These are phyloP conservation scores for Aspergillus bertholletiae DNA, from an alignment of 495 filamentous ascomycete species.

Conservation along the genomic window DNA sequence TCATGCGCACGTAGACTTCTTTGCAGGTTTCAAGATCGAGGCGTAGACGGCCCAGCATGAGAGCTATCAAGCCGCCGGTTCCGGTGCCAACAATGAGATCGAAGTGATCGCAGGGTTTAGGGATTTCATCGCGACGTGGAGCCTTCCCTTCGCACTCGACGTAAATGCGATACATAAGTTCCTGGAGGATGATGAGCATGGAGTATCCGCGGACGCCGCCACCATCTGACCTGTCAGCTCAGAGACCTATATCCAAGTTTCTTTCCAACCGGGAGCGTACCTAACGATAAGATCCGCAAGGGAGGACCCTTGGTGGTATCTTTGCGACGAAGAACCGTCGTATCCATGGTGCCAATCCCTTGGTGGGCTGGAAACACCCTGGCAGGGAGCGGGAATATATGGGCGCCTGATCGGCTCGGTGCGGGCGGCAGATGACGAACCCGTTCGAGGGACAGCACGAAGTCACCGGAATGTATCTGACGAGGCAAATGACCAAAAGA, in stretches of 20 bases:
- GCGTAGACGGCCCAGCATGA: slow-evolving; percentile 91
- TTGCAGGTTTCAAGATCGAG: slow-evolving; percentile 95
- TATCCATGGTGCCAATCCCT: slow-evolving; percentile 24
- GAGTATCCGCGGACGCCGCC: slow-evolving; percentile 97
- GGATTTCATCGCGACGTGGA: slow-evolving; percentile 80
- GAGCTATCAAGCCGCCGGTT: slow-evolving; percentile 90
- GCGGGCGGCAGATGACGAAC: not conserved
- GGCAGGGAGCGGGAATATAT: slow-evolving; percentile 1
- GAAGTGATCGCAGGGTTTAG: slow-evolving; percentile 97
- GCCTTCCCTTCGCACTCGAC: slow-evolving; percentile 80
- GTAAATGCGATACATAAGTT: slow-evolving; percentile 92
- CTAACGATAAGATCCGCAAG: slow-evolving; percentile 83
- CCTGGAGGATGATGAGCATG: slow-evolving; percentile 91
- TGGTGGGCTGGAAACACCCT: slow-evolving; percentile 3
- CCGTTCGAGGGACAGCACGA: not conserved
- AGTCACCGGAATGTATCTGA: not conserved
- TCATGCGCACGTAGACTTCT: slow-evolving; percentile 91
- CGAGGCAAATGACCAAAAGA: not conserved
- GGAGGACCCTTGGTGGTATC: slow-evolving; percentile 95
- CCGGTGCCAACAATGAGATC: slow-evolving; percentile 94
- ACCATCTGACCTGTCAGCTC: slow-evolving; percentile 60
- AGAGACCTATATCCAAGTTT: not conserved
- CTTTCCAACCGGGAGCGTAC: slow-evolving; percentile 44
- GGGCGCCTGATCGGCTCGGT: slow-evolving; percentile 5
- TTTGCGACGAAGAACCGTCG: slow-evolving; percentile 59